Evolutionary conservation across 306 rosid genomes (phyloP), one percentile per base, ranked within the genome.

Genomic region (Castanea crenata): DNA sequence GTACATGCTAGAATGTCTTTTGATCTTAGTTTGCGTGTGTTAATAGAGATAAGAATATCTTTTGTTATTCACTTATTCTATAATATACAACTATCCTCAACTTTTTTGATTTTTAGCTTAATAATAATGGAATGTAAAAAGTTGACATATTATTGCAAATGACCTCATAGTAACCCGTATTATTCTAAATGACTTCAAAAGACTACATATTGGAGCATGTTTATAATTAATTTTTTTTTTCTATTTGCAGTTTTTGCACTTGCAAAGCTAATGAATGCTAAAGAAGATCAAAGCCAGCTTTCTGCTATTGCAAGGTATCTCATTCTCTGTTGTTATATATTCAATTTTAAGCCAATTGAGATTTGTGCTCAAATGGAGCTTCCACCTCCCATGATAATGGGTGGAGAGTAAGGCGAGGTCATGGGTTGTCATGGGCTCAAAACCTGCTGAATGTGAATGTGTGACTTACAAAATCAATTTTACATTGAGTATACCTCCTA

Each of bases 251-350:
- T 90, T 88, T 95, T 90, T 88, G 80, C 99, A 64, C 94, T 95
- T 20, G 94, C 92, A 57, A 95, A 93, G 95, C 85, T 93, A 61
- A 93, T 93, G 98, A 95, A 95, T 77, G 89, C 88, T 79, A 90
- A 95, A 70, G 99, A 95, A 85, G 92, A 95, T 72, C 91, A 90
- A 75, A 95, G 99, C 86, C 85, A 90, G 89, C 88, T 95, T 73
- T 95, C 99, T 77, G 98, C 97, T 55, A 90, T 95, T 69, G 98
- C 99, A 41, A 93, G 99, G 99, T 92, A 73, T 82, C 74, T 79
- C 55, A 59, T 81, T 44, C 18, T 5, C 71, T 74, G 20, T 74
- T 74, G 32, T 41, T 35, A 27, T 29, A 16, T 74, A 18, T 55
- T 34, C 38, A 67, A 76, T n/a, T 77, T 80, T 80, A 49, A 12